phyloP scores from a whole-genome alignment of 306 rosid genomes.

The Vigna hirtella region DNA sequence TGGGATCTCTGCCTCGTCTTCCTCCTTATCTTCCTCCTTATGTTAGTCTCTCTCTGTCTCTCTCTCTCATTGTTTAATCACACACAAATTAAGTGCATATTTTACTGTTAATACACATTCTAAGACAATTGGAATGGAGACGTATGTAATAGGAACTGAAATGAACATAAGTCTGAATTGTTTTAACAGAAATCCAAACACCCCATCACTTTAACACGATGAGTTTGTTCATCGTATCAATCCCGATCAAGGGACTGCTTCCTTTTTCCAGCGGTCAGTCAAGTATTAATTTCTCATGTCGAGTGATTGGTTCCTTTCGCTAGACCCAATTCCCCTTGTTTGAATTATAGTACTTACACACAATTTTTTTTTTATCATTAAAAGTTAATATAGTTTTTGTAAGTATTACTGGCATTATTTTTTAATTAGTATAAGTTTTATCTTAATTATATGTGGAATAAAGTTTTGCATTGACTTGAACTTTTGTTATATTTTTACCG shows the following conservation, averaged over 20 bases:
- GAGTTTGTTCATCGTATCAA: conserved; percentile 14
- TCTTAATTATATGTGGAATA: not conserved
- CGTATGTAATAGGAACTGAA: too few species aligned
- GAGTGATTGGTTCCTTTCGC: not conserved
- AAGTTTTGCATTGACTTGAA: not conserved
- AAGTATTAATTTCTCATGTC: not conserved
- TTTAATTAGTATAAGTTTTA: not conserved
- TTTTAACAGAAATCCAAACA: too few species aligned
- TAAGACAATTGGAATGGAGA: too few species aligned
- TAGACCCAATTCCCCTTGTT: not conserved
- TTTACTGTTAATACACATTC: too few species aligned
- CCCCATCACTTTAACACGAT: not conserved
- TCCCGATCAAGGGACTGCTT: not conserved
- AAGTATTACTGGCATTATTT: not conserved
- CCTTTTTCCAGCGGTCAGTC: not conserved
- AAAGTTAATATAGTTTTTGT: not conserved
- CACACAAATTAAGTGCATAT: not conserved
- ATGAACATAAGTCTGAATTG: too few species aligned
- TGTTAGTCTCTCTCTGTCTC: conserved; percentile 54
- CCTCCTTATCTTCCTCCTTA: conserved; percentile 98
- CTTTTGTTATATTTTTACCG: not conserved
- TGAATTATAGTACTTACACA: not conserved
- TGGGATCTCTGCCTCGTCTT: conserved; percentile 97
- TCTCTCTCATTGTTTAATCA: not conserved
- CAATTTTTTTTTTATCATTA: not conserved